phyloP scores from a whole-genome alignment of 2,329 filamentous ascomycete genomes.

The Orbilia quercus region DNA sequence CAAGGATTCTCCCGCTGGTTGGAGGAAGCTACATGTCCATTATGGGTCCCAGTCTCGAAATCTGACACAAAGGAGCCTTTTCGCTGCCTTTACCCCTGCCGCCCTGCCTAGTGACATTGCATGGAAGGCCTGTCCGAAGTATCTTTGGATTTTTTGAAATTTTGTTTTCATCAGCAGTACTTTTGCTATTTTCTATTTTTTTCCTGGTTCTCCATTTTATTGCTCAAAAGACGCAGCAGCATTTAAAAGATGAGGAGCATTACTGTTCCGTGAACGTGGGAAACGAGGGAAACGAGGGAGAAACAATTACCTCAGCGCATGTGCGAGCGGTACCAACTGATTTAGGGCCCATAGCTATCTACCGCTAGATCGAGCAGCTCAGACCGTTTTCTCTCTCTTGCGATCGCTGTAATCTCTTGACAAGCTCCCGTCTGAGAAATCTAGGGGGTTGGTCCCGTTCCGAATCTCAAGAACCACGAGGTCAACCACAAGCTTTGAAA shows the following conservation, averaged over 20 bases:
- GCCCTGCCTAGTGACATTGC: slow-evolving; percentile 52
- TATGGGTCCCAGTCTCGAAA: slow-evolving; percentile 45
- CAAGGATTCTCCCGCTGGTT: slow-evolving; percentile 55
- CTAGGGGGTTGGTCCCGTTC: slow-evolving; percentile 36
- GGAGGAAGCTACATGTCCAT: slow-evolving; percentile 51
- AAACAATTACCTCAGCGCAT: slow-evolving; percentile 56
- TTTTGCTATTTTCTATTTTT: no score
- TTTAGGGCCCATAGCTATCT: slow-evolving; percentile 10
- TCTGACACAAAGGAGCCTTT: slow-evolving; percentile 57
- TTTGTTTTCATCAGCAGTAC: no score
- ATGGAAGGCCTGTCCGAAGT: slow-evolving; percentile 48
- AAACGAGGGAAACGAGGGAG: slow-evolving; percentile 37
- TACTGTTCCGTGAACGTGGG: slow-evolving; percentile 9
- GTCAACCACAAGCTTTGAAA: slow-evolving; percentile 4
- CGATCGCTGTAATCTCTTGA: slow-evolving; percentile 17
- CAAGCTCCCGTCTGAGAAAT: slow-evolving; percentile 15
- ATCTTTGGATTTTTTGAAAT: slow-evolving; percentile 31
- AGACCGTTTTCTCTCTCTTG: not conserved
- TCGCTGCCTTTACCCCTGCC: slow-evolving; percentile 51
- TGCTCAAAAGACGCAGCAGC: slow-evolving; percentile 53
- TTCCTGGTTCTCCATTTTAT: slow-evolving; percentile 52
- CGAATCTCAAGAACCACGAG: slow-evolving; percentile 20
- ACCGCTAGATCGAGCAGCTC: slow-evolving; percentile 35
- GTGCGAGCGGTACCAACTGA: slow-evolving; percentile 2
- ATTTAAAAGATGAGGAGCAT: slow-evolving; percentile 27